Percentiles rank a stretch among this genome's conserved stretches.
These are phyloP conservation scores for Pyracantha coccinea DNA, from an alignment of 331 rosid genomes.

Conservation along the genomic window DNA sequence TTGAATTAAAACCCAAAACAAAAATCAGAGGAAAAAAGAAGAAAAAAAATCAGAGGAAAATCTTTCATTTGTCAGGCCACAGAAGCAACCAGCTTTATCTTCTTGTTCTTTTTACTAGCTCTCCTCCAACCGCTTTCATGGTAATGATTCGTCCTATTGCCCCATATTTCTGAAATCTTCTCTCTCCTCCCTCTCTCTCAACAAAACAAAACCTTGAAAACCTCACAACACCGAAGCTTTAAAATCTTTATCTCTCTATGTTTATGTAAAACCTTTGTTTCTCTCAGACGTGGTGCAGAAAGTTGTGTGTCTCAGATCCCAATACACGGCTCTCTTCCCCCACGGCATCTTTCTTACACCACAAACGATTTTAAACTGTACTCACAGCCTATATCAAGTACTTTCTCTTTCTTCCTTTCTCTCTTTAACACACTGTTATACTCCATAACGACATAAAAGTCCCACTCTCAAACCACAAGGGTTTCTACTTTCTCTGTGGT, in stretches of 20 bases:
- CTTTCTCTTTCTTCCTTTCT: neutral
- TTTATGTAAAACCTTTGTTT: constrained; percentile 63
- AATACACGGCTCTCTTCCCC: constrained; percentile 23
- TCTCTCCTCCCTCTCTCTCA: neutral
- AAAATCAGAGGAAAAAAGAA: neutral
- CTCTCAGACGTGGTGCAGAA: constrained; percentile 60
- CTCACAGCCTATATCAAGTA: neutral
- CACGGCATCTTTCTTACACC: constrained; percentile 12
- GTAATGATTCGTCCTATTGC: constrained; percentile 51
- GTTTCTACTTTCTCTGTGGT: neutral
- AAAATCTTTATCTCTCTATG: constrained; percentile 20
- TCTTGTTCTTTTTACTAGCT: constrained; percentile 36
- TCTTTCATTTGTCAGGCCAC: constrained; percentile 33
- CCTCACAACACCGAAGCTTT: neutral
- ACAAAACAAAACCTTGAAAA: constrained; percentile 8
- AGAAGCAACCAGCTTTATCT: constrained; percentile 46
- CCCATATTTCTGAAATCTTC: neutral
- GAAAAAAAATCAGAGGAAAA: constrained; percentile 5
- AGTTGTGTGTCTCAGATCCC: constrained; percentile 88
- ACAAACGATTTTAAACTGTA: constrained; percentile 18
- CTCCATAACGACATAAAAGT: neutral
- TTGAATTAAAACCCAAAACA: neutral
- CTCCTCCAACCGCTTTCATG: constrained; percentile 59
- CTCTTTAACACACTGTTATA: neutral
- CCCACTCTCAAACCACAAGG: neutral